A percentile compares a stretch with the other conserved stretches of the same genome.
Conservation (phyloP, 129 eudicot species). For the Centaurea solstitialis region DNA sequence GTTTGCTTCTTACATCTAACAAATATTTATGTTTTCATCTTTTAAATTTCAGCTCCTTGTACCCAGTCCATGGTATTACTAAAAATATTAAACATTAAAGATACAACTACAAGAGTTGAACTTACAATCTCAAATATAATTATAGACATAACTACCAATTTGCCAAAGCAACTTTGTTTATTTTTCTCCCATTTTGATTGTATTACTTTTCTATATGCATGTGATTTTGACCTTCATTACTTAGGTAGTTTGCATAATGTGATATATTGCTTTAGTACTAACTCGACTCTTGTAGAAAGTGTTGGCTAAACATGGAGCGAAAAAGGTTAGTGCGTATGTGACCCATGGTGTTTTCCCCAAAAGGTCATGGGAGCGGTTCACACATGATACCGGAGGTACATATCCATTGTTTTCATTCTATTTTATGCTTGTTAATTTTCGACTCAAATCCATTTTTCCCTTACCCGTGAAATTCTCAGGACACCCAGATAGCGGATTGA, state of each 20-base stretch:
- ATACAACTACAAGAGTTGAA: too few relatives aligned
- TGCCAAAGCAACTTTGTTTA: too few relatives aligned
- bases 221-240: background rate
- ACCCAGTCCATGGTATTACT: too few relatives aligned
- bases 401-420: background rate
- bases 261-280: background rate
- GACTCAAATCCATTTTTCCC: background rate
- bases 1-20: too few relatives aligned
- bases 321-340: constrained; percentile 91
- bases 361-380: constrained; percentile 88
- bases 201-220: background rate
- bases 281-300: constrained; percentile 52
- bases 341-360: constrained; percentile 98
- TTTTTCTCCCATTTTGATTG: too few relatives aligned
- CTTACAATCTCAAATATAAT: too few relatives aligned
- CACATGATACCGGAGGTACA: constrained; percentile 75
- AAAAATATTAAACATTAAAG: too few relatives aligned
- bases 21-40: too few relatives aligned
- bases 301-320: constrained; percentile 90
- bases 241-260: background rate
- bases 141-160: too few relatives aligned
- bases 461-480: constrained; percentile 36
- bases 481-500: constrained; percentile 65
- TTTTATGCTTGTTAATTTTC: background rate
- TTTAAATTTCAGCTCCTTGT: too few relatives aligned